These are phyloP conservation scores for Boletus rufocinnamomeus DNA, from an alignment of 768 basidiomycete genomes.

Conservation along the genomic window DNA sequence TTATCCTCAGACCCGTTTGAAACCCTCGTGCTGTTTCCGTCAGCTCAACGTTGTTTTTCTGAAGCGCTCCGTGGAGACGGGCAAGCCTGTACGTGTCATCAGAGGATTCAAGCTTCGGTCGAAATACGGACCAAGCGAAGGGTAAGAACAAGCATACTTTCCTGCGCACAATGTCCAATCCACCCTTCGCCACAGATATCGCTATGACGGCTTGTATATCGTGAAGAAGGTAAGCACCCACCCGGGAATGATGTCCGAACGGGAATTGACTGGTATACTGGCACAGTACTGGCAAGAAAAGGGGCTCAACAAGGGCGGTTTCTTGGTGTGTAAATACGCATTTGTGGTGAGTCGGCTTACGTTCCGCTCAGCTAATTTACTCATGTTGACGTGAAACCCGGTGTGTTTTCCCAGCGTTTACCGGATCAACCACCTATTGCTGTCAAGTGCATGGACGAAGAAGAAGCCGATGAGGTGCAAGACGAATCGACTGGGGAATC, in stretches of 20 bases:
- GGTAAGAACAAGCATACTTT: slow-evolving; percentile 42
- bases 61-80: slow-evolving; percentile 76
- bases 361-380: not conserved
- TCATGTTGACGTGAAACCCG: not conserved
- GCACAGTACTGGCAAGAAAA: slow-evolving; percentile 70
- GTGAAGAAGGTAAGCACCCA: slow-evolving; percentile 61
- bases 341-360: slow-evolving; percentile 59
- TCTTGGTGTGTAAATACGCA: slow-evolving; percentile 81
- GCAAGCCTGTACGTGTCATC: slow-evolving; percentile 83
- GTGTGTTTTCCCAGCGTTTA: slow-evolving; percentile 23
- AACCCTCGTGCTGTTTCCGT: not conserved
- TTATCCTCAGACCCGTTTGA: not conserved
- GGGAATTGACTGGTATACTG: not conserved
- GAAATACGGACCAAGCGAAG: slow-evolving; percentile 75
- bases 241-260: not conserved
- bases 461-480: slow-evolving; percentile 5
- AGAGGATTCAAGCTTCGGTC: slow-evolving; percentile 71
- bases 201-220: slow-evolving; percentile 87
- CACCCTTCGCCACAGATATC: slow-evolving; percentile 52
- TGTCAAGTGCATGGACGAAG: slow-evolving; percentile 23
- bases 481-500: not conserved
- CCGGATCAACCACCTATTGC: slow-evolving; percentile 25
- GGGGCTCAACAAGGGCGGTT: slow-evolving; percentile 69
- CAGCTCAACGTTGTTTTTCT: not conserved
- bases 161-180: not conserved